A percentile compares a stretch with the other conserved stretches of the same genome.
These are phyloP conservation scores for Powellomyces hirtus DNA, from an alignment of 192 early-diverging fungal genomes.

Conservation along the genomic window DNA sequence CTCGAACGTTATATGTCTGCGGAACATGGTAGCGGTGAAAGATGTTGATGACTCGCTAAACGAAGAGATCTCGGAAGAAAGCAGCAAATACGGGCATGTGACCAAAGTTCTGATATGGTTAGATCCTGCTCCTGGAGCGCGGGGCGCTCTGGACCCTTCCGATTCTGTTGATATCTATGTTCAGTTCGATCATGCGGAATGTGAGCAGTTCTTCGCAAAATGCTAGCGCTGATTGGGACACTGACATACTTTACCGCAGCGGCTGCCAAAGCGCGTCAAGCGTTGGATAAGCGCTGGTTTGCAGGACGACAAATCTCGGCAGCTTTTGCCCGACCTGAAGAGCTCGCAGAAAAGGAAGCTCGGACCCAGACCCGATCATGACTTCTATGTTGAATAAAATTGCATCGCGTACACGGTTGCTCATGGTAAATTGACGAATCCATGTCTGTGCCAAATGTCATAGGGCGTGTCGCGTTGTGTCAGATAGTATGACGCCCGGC, in stretches of 20 bases:
- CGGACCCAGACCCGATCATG: too few relatives aligned
- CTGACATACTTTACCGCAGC: constrained; percentile 43
- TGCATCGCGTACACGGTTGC: too few relatives aligned
- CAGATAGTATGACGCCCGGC: too few relatives aligned
- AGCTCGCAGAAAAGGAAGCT: constrained; percentile 9
- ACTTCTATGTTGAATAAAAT: too few relatives aligned
- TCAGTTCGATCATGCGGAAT: constrained; percentile 56
- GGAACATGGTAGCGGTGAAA: constrained; percentile 66
- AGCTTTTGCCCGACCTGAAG: constrained; percentile 30
- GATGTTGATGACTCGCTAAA: constrained; percentile 81
- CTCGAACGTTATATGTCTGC: constrained; percentile 54
- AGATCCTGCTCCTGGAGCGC: constrained; percentile 32
- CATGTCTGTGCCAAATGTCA: too few relatives aligned
- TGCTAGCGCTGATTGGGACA: background rate
- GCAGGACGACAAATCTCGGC: constrained; percentile 73
- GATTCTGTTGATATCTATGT: constrained; percentile 76
- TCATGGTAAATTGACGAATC: too few relatives aligned
- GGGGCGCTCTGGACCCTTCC: constrained; percentile 30
- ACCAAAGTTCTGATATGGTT: constrained; percentile 62
- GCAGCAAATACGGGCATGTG: constrained; percentile 75
- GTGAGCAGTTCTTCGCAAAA: background rate
- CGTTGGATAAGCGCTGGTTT: constrained; percentile 80
- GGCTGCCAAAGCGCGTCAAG: constrained; percentile 59
- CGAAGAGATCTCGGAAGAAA: constrained; percentile 82
- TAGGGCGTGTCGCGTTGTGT: too few relatives aligned